phyloP scores from a whole-genome alignment of 495 filamentous ascomycete genomes.

The Penicillium canariense region DNA sequence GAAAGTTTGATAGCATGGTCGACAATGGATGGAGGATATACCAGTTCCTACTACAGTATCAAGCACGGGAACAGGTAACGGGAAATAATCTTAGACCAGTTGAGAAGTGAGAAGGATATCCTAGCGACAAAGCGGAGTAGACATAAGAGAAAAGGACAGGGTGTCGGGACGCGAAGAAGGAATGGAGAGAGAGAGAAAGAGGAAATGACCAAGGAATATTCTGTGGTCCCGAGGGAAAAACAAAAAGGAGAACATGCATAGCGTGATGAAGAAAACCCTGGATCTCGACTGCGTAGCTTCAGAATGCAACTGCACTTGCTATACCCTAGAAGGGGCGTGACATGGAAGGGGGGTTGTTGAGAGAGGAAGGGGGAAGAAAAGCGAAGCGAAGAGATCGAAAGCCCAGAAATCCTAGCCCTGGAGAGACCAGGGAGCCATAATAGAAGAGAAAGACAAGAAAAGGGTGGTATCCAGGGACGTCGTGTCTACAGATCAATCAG shows the following conservation, averaged over 20 bases:
- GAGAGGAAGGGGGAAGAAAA: background rate
- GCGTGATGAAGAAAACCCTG: background rate
- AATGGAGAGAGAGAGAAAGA: background rate
- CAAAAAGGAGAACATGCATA: background rate
- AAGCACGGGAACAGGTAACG: background rate
- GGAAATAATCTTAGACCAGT: constrained; percentile 10
- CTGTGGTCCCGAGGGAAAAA: background rate
- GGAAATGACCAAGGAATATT: background rate
- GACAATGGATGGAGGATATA: background rate
- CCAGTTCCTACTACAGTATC: constrained; percentile 4
- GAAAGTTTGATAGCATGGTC: no score
- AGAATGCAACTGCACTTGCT: constrained; percentile 12
- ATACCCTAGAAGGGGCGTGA: background rate
- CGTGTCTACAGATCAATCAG: constrained; percentile 80
- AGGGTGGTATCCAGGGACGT: background rate
- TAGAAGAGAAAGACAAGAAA: background rate
- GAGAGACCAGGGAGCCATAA: background rate
- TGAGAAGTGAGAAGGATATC: constrained; percentile 33
- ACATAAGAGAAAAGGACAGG: constrained; percentile 23
- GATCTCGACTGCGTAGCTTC: constrained; percentile 1
- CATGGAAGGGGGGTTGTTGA: background rate
- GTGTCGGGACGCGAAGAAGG: background rate
- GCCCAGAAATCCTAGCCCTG: background rate
- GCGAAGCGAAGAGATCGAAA: constrained; percentile 1
- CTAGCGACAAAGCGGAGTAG: constrained; percentile 17